Base-by-base conservation (phyloP, 306 rosid species). In the Inga laurina region DNA sequence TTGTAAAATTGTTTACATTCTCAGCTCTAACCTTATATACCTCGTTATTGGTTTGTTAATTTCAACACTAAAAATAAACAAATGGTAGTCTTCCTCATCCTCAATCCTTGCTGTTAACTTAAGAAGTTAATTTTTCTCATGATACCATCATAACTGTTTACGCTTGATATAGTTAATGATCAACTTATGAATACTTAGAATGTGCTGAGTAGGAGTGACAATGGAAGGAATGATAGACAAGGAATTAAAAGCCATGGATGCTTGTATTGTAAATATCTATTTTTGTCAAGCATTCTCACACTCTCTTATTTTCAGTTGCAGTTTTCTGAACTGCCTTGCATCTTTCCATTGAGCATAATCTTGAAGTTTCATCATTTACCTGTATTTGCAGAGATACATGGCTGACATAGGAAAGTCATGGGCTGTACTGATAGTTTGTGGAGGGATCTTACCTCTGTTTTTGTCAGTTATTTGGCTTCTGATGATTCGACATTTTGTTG, bases 341-440 rank as follows among this genome's bases (percentile, higher is more conserved):
- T 49, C 69, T 51, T 88, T 49, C 41, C 79, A 15, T 62, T 62
- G 10, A 75, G 45, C 34, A 44, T 62, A 81, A 81, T 76, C 73
- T 39, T 12, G 68, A 46, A 19, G 66, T 74, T 24, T n/a, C 41
- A 70, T 78, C 52, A 19, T 43, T 72, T 24, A 72, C 32, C 73
- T 85, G 32, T 35, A 62, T 79, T 85, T 86, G 80, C 94, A 94
- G 98, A 92, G 99, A 85, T 96, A 94, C 93, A 92, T 96, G 98
- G 92, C 99, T 49, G 99, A 96, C 88, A 87, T 96, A 84, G 99
- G 92, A 85, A 96, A 96, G 89, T 80, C 95, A 27, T 96, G 99
- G 99, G 97, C 97, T 18, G 98, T 96, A 79, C 85, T 96, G 91
- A 87, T 96, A 78, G 98, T 96, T 77, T 96, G 99, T 70, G 99